These are phyloP conservation scores for Hemisphaericaspora lyxosophila DNA, from an alignment of 1,139 yeast species.

Conservation along the genomic window DNA sequence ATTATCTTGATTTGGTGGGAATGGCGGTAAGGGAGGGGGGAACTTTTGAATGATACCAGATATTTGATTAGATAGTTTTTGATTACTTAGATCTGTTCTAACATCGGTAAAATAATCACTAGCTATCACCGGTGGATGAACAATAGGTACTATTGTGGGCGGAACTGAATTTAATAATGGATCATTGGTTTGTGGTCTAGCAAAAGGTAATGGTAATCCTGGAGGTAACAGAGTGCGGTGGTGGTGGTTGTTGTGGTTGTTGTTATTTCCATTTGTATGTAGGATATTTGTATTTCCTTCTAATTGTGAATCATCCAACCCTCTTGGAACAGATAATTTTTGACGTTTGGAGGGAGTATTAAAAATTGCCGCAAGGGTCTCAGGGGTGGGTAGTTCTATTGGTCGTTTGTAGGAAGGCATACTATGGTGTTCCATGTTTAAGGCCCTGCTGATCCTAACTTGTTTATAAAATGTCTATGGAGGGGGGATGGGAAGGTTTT, in stretches of 20 bases:
- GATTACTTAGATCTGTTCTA: constrained; percentile 19
- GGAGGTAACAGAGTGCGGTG: constrained; percentile 2
- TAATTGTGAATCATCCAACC: neutral
- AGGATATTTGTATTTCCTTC: neutral
- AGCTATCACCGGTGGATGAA: constrained; percentile 30
- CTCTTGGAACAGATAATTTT: constrained; percentile 13
- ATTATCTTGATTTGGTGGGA: constrained; percentile 10
- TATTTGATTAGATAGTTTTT: constrained; percentile 23
- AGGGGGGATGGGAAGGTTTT: no score
- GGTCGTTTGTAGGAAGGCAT: constrained; percentile 14
- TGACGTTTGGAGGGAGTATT: constrained; percentile 11
- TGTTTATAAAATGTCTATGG: no score
- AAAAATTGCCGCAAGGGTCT: constrained; percentile 15
- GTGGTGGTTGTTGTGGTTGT: no score
- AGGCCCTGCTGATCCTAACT: neutral
- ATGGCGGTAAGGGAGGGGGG: constrained; percentile 47
- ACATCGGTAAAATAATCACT: constrained; percentile 41
- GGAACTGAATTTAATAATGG: constrained; percentile 35
- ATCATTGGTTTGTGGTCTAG: constrained; percentile 3
- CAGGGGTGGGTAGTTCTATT: constrained; percentile 13
- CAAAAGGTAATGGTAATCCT: constrained; percentile 11
- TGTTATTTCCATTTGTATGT: neutral
- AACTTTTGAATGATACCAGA: constrained; percentile 28
- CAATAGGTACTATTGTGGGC: constrained; percentile 36
- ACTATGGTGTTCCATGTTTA: constrained; percentile 14